phyloP scores from a whole-genome alignment of 331 rosid species.

The Rosa hybrid region DNA sequence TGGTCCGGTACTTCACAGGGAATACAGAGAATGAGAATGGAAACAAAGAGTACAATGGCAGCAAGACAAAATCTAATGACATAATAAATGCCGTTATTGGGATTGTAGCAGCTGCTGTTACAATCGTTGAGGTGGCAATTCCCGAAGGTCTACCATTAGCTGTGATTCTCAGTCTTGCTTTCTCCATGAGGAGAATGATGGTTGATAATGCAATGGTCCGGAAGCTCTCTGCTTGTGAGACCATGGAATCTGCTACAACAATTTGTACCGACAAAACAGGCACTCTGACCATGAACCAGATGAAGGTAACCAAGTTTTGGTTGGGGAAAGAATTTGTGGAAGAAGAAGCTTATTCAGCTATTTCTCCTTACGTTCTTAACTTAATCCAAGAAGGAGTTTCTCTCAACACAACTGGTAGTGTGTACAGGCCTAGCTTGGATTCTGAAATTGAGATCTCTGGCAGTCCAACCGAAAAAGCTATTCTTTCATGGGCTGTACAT shows the following conservation, averaged over 20 bases:
- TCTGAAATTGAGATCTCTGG: slow-evolving; percentile 29
- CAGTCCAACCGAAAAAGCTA: slow-evolving; percentile 44
- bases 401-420: slow-evolving; percentile 38
- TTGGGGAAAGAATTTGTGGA: slow-evolving; percentile 15
- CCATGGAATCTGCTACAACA: too few species aligned
- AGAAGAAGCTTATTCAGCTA: background rate
- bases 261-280: too few species aligned
- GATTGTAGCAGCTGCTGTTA: too few species aligned
- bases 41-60: slow-evolving; percentile 22
- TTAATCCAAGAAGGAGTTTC: slow-evolving; percentile 15
- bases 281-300: too few species aligned
- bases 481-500: slow-evolving; percentile 42
- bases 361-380: background rate
- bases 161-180: too few species aligned
- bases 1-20: slow-evolving; percentile 32
- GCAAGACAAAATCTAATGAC: slow-evolving; percentile 22
- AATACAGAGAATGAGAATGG: slow-evolving; percentile 30
- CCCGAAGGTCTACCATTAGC: too few species aligned
- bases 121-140: too few species aligned
- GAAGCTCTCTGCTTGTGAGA: too few species aligned
- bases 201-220: too few species aligned
- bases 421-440: slow-evolving; percentile 15
- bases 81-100: slow-evolving; percentile 15
- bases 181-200: too few species aligned
- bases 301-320: slow-evolving; percentile 19